phyloP scores from a whole-genome alignment of 805 yeast genomes.

The Lipomyces mesembrius region DNA sequence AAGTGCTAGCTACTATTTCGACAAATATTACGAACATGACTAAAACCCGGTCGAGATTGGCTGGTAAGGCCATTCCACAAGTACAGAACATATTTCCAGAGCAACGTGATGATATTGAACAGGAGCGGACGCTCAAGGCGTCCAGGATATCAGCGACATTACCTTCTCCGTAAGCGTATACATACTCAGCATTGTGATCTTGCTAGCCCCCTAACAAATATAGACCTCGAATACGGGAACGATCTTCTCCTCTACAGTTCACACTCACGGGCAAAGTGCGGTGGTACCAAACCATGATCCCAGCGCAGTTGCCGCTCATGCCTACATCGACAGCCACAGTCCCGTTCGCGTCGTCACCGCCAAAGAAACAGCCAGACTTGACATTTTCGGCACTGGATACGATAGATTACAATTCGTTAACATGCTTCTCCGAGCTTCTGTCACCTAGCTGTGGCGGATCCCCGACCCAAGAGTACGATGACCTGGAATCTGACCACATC shows the following conservation, averaged over 20 bases:
- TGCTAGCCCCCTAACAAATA: background rate
- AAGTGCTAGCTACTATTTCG: background rate
- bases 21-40: background rate
- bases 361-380: conserved; percentile 1
- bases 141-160: background rate
- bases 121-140: background rate
- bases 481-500: conserved; percentile 9
- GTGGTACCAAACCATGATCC: conserved; percentile 1
- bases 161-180: background rate
- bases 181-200: background rate
- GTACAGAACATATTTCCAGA: background rate
- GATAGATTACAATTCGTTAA: conserved; percentile 22
- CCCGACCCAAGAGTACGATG: conserved; percentile 9
- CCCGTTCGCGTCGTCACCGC: background rate
- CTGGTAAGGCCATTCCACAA: background rate
- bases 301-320: background rate
- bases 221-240: background rate
- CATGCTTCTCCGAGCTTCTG: conserved; percentile 24
- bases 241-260: background rate
- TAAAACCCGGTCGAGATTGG: background rate
- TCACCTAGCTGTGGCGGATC: conserved; percentile 3
- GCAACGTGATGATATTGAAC: background rate
- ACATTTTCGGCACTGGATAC: conserved; percentile 16
- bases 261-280: background rate
- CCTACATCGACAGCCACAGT: conserved; percentile 5